These are phyloP conservation scores for Candida sonorensis DNA, from an alignment of 805 yeast genomes.

Conservation along the genomic window DNA sequence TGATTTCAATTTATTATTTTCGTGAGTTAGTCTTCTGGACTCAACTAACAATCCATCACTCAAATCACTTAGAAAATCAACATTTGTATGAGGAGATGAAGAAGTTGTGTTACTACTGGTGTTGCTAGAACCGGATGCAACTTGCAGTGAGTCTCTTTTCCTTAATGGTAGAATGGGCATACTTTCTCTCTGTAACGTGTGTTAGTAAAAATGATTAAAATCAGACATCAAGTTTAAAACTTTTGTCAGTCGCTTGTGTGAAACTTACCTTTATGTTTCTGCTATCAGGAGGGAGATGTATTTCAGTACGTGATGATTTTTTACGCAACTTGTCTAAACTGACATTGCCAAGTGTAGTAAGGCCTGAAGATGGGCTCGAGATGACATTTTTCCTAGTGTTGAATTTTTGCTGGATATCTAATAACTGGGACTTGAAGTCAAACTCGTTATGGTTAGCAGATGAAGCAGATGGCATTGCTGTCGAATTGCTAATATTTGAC, in stretches of 20 bases:
- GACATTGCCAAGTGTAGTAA: background rate
- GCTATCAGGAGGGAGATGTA: constrained; percentile 19
- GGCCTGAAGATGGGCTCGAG: constrained; percentile 3
- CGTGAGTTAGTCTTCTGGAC: constrained; percentile 65
- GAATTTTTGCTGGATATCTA: constrained; percentile 33
- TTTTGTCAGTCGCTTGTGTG: no score
- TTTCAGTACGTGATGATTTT: constrained; percentile 8
- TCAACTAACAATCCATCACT: constrained; percentile 67
- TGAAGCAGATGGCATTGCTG: background rate
- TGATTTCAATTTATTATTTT: constrained; percentile 41
- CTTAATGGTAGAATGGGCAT: constrained; percentile 3
- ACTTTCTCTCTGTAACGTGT: constrained; percentile 9
- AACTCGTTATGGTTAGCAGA: constrained; percentile 5
- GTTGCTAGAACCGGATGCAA: constrained; percentile 1
- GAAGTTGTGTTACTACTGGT: constrained; percentile 2
- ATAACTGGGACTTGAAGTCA: constrained; percentile 34
- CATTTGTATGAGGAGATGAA: constrained; percentile 42
- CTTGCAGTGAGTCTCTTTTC: constrained; percentile 8
- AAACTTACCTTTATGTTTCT: no score
- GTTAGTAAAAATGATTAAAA: background rate
- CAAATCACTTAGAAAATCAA: constrained; percentile 65
- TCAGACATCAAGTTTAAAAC: no score
- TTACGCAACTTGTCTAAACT: constrained; percentile 1
- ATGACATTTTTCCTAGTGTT: constrained; percentile 10
- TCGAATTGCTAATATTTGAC: no score